Evolutionary conservation across 768 basidiomycete species (phyloP).

Genomic region (Butyriboletus loyo): DNA sequence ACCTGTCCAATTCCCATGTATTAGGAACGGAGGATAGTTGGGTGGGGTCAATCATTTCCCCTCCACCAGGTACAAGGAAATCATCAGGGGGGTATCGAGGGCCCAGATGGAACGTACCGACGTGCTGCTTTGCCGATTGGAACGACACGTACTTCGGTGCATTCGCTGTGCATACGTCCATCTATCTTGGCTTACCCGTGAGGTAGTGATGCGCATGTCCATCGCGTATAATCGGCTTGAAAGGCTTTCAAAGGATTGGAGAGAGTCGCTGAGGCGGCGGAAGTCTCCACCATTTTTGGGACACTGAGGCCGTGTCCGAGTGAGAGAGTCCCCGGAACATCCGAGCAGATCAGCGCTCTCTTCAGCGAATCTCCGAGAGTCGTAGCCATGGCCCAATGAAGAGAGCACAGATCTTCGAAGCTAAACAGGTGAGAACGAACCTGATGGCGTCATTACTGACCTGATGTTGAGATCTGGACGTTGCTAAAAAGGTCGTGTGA

Average conservation of each 20-base stretch:
- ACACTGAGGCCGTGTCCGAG: background rate
- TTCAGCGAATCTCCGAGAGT: too few relatives aligned
- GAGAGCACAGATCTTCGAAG: too few relatives aligned
- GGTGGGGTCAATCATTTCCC: background rate
- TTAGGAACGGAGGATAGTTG: background rate
- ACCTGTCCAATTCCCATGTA: background rate
- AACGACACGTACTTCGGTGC: background rate
- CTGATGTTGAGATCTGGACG: background rate
- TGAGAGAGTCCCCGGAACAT: too few relatives aligned
- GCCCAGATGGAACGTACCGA: background rate
- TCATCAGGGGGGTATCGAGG: background rate
- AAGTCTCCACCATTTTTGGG: background rate
- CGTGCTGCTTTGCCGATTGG: too few relatives aligned
- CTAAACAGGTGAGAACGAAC: background rate
- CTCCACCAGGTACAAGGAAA: too few relatives aligned
- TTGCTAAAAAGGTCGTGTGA: too few relatives aligned
- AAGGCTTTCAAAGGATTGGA: background rate
- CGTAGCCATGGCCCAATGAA: too few relatives aligned
- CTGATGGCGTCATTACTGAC: background rate
- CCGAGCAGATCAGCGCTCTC: too few relatives aligned
- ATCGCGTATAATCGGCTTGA: background rate
- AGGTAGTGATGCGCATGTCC: too few relatives aligned
- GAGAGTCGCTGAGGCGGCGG: background rate
- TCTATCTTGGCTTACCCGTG: background rate
- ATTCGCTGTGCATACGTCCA: background rate